phyloP scores from a whole-genome alignment of 1,284 basidiomycete genomes.

The Lentinula novae-zelandiae region DNA sequence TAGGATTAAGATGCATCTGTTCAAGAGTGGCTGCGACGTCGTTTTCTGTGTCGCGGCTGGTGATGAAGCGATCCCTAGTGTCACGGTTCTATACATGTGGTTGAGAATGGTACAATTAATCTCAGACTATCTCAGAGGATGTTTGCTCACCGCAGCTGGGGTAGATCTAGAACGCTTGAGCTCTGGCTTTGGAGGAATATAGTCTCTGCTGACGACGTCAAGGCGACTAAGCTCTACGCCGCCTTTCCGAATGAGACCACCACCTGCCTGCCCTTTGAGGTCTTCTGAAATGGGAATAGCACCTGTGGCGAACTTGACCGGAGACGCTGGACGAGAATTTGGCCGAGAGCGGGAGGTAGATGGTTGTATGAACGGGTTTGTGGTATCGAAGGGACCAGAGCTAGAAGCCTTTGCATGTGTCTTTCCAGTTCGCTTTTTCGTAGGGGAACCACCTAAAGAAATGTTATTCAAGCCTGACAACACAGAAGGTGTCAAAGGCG shows the following conservation, averaged over 20 bases:
- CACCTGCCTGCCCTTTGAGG: constrained; percentile 57
- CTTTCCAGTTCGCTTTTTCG: constrained; percentile 28
- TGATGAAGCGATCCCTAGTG: constrained; percentile 71
- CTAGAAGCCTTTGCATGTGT: constrained; percentile 25
- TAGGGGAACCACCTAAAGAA: constrained; percentile 40
- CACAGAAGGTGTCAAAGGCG: constrained; percentile 68
- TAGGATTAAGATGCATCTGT: constrained; percentile 55
- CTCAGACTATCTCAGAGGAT: background rate
- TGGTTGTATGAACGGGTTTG: constrained; percentile 57
- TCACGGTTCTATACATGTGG: constrained; percentile 32
- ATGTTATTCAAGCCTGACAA: constrained; percentile 52
- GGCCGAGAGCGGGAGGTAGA: constrained; percentile 38
- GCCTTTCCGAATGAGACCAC: constrained; percentile 68
- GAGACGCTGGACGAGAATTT: constrained; percentile 36
- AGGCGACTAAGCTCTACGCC: constrained; percentile 66
- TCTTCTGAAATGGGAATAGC: constrained; percentile 49
- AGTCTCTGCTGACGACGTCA: constrained; percentile 64
- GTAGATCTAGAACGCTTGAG: constrained; percentile 72
- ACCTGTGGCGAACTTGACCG: constrained; percentile 53
- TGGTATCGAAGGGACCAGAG: constrained; percentile 39
- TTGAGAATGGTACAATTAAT: constrained; percentile 10
- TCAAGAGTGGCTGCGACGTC: constrained; percentile 64
- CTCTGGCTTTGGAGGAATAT: constrained; percentile 51
- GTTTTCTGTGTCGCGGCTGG: constrained; percentile 51
- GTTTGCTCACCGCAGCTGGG: constrained; percentile 46